Evolutionary conservation across 306 rosid species (phyloP).

Genomic region (Calophaca sinica): DNA sequence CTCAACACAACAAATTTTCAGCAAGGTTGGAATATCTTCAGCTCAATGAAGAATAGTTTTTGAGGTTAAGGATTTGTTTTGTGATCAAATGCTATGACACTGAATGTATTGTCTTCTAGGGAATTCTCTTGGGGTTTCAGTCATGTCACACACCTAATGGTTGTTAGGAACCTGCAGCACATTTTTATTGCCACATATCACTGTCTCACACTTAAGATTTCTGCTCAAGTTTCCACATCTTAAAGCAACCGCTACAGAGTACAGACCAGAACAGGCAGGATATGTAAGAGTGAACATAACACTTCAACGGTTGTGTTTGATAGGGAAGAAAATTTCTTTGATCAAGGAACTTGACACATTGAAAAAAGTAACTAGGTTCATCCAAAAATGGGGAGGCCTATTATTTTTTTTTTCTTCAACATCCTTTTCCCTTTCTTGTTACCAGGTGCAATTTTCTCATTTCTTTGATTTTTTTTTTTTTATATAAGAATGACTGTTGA

Average conservation of each 20-base stretch:
- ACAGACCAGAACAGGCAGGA: conserved; percentile 49
- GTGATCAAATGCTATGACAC: conserved; percentile 21
- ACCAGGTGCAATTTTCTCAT: not conserved
- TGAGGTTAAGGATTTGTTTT: conserved; percentile 10
- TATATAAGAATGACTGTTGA: not conserved
- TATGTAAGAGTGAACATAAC: conserved; percentile 55
- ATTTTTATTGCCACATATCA: conserved; percentile 37
- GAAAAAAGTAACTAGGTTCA: not conserved
- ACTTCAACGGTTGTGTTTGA: conserved; percentile 58
- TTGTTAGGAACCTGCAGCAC: conserved; percentile 51
- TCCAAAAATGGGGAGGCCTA: not conserved
- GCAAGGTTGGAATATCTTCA: conserved; percentile 16
- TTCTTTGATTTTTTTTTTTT: not conserved
- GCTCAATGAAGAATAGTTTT: no score
- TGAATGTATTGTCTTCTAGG: conserved; percentile 39
- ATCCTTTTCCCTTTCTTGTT: not conserved
- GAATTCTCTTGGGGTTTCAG: conserved; percentile 33
- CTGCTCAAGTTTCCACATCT: conserved; percentile 67
- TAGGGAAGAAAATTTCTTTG: conserved; percentile 48
- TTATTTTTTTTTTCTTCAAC: not conserved
- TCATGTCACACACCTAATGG: conserved; percentile 65
- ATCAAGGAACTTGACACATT: conserved; percentile 4
- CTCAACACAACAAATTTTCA: conserved; percentile 13
- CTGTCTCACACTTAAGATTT: conserved; percentile 38
- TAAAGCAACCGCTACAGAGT: conserved; percentile 72